These are phyloP conservation scores for Candida ponderosae DNA, from an alignment of 805 yeast genomes.

Conservation along the genomic window DNA sequence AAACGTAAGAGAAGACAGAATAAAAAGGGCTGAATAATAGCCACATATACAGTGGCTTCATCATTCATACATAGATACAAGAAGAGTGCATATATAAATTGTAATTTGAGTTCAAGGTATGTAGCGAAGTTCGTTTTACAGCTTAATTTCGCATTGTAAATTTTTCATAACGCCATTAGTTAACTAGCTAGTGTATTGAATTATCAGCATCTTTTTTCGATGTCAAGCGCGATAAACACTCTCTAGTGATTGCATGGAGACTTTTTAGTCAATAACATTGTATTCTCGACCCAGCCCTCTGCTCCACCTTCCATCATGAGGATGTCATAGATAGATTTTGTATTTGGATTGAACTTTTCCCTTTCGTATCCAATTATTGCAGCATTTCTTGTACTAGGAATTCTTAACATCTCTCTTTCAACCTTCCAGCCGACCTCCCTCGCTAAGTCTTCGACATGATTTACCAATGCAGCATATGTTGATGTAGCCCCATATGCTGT, in stretches of 20 bases:
- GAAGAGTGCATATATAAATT: too few species aligned
- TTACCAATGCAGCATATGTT: slow-evolving; percentile 79
- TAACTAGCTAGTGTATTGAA: too few species aligned
- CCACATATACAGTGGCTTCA: background rate
- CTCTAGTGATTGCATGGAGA: slow-evolving; percentile 64
- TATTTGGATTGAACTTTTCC: slow-evolving; percentile 16
- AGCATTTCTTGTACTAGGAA: slow-evolving; percentile 91
- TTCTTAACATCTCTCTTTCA: slow-evolving; percentile 79
- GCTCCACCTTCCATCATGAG: slow-evolving; percentile 81
- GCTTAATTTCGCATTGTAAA: too few species aligned
- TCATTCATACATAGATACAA: background rate
- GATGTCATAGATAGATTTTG: slow-evolving; percentile 45
- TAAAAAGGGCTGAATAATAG: slow-evolving; percentile 17
- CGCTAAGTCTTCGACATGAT: slow-evolving; percentile 71
- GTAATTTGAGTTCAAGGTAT: too few species aligned
- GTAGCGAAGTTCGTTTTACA: too few species aligned
- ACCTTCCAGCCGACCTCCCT: slow-evolving; percentile 72
- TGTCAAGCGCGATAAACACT: too few species aligned
- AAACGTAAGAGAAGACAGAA: slow-evolving; percentile 61
- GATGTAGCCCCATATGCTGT: slow-evolving; percentile 36
- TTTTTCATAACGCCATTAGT: background rate
- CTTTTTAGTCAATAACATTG: slow-evolving; percentile 61
- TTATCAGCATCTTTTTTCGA: slow-evolving; percentile 1
- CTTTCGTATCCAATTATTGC: slow-evolving; percentile 69
- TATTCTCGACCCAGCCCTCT: slow-evolving; percentile 80